Evolutionary conservation across 345 rosid genomes (phyloP).

Genomic region (Rhizophora apiculata): DNA sequence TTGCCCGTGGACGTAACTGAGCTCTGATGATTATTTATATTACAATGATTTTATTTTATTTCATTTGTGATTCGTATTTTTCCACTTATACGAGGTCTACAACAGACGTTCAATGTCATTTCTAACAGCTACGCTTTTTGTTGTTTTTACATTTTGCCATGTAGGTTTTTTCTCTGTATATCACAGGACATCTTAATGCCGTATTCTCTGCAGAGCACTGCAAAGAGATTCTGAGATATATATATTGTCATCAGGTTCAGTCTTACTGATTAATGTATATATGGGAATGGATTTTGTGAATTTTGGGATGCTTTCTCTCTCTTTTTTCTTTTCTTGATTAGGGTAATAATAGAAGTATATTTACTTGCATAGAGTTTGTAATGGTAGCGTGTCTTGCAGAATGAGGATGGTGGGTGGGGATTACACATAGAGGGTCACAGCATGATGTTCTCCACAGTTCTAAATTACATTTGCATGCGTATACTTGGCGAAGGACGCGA

Average conservation of each 20-base stretch:
- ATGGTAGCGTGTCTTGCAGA: neutral
- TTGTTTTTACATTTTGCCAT: neutral
- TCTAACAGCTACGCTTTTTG: no score
- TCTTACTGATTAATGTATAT: neutral
- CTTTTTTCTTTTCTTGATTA: no score
- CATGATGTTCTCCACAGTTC: conserved; percentile 27
- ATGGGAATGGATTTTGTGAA: no score
- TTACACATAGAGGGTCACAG: conserved; percentile 26
- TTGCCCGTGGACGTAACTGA: no score
- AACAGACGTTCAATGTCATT: no score
- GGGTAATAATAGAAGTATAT: no score
- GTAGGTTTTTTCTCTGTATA: conserved; percentile 19
- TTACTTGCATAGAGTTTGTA: no score
- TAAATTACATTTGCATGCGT: conserved; percentile 26
- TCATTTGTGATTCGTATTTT: no score
- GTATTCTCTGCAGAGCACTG: conserved; percentile 16
- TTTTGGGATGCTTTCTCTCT: no score
- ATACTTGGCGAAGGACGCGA: conserved; percentile 17
- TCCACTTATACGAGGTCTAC: no score
- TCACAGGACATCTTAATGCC: conserved; percentile 18
- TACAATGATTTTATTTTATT: no score
- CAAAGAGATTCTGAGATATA: conserved; percentile 21
- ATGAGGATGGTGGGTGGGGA: conserved; percentile 32
- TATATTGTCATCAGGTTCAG: conserved; percentile 17
- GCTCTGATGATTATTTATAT: no score